Evolutionary conservation across 2,329 filamentous ascomycete genomes (phyloP), one percentile per base, ranked within the genome.

Genomic region (Plenodomus tracheiphilus): DNA sequence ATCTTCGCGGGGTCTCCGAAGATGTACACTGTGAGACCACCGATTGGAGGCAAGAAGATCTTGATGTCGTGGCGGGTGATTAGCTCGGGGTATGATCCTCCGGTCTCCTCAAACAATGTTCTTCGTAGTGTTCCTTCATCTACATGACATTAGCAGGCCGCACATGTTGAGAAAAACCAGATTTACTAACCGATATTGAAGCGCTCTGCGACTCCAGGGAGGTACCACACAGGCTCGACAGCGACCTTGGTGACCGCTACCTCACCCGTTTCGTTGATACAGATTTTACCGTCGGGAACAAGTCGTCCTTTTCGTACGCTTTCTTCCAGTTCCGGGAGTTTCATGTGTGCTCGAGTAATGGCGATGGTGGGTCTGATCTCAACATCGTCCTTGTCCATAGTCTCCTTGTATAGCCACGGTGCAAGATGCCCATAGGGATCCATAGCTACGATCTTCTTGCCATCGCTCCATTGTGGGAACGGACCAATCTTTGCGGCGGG

Each of bases 361-460:
- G 92, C 92, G 70, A 96, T 96, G 0, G 91, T 96, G 4, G 92
- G 92, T 34, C 91, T 83, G 56, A 96, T 89, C 68, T 96, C 90
- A 30, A 95, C 82, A 61, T 90, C 84, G 38, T 97, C 85, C 42
- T 87, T 85, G 41, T 88, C 80, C 63, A 94, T 91, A 39, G 84
- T 81, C 54, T 93, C 85, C 56, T 88, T 88, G 77, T 87, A 96
- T 35, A 95, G 75, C 86, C 87, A 92, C 8, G 90, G 89, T 8
- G 87, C 83, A 51, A 96, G 77, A 75, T 97, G 94, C 6, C 94
- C 93, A 71, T 88, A 89, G 0, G 93, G 93, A 69, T 97, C 94
- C 91, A 99, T 96, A 16, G 93, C 90, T 13, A 97, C 93, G 55
- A 99, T 97, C 79, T 97, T 97, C 73, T 90, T 91, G 65, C 83